Percentiles rank a stretch among this genome's conserved stretches.
Evolutionary conservation across 306 rosid genomes (phyloP).

Genomic region (Vigna mungo): DNA sequence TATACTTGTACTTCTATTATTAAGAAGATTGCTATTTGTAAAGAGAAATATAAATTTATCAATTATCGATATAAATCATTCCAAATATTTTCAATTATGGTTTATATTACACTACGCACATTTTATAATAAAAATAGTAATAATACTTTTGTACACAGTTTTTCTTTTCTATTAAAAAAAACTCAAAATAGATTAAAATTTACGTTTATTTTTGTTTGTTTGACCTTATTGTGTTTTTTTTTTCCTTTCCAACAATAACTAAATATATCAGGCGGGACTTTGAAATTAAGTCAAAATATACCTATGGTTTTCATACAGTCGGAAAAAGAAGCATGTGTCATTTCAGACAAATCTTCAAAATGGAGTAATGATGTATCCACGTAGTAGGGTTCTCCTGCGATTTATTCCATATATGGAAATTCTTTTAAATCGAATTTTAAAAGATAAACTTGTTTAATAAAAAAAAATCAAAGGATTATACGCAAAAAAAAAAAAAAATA

Average conservation of each 20-base stretch:
- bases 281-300: conserved; percentile 7
- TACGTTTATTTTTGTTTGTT: not conserved
- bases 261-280: not conserved
- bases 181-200: not conserved
- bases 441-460: not conserved
- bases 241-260: not conserved
- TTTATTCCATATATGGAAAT: not conserved
- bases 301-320: not conserved
- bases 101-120: too few relatives aligned
- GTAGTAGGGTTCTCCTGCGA: not conserved
- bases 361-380: too few relatives aligned
- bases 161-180: too few relatives aligned
- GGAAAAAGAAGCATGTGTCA: too few relatives aligned
- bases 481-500: too few relatives aligned
- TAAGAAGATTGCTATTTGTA: not conserved
- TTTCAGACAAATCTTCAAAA: not conserved
- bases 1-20: not conserved
- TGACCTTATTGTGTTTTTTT: not conserved
- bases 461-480: not conserved
- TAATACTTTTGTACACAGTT: too few relatives aligned
- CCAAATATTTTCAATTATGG: too few relatives aligned
- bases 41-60: too few relatives aligned
- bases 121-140: too few relatives aligned
- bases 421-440: not conserved
- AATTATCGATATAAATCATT: too few relatives aligned